A percentile compares a stretch with the other conserved stretches of the same genome.
phyloP scores from a whole-genome alignment of 2,329 filamentous ascomycete genomes.

The Fusarium sp. region DNA sequence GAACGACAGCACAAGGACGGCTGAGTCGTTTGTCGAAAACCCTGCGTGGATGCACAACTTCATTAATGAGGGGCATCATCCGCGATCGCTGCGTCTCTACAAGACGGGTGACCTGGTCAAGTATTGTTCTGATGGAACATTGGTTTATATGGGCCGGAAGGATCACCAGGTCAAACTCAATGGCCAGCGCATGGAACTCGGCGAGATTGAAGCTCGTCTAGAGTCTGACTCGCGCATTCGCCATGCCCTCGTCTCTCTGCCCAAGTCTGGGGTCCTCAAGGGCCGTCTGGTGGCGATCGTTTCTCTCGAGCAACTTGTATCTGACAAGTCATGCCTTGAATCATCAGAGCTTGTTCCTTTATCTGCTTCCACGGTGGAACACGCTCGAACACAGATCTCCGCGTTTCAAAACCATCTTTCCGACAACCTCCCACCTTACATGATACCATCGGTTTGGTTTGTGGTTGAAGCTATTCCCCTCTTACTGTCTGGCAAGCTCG shows the following conservation, averaged over 20 bases:
- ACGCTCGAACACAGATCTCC: background rate
- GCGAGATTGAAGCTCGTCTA: slow-evolving; percentile 54
- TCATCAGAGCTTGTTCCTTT: background rate
- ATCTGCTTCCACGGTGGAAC: background rate
- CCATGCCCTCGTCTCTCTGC: slow-evolving; percentile 53
- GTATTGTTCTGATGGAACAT: slow-evolving; percentile 53
- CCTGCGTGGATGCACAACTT: slow-evolving; percentile 12
- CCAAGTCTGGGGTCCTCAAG: slow-evolving; percentile 44
- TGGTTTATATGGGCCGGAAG: slow-evolving; percentile 64
- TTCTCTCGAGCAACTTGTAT: slow-evolving; percentile 3
- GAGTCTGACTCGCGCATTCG: slow-evolving; percentile 68
- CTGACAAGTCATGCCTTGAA: background rate
- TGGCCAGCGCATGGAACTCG: slow-evolving; percentile 66
- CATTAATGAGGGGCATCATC: accelerated
- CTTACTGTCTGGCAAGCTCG: slow-evolving; percentile 31
- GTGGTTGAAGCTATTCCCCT: slow-evolving; percentile 20
- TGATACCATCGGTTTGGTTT: slow-evolving; percentile 33
- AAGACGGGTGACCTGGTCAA: slow-evolving; percentile 61
- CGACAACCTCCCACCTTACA: slow-evolving; percentile 26
- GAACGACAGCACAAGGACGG: slow-evolving; percentile 1
- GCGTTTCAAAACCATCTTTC: slow-evolving; percentile 10
- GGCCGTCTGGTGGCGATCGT: slow-evolving; percentile 23
- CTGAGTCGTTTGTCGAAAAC: slow-evolving; percentile 1
- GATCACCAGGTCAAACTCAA: slow-evolving; percentile 46
- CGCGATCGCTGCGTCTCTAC: slow-evolving; percentile 44